Conservation (phyloP, 768 basidiomycete genomes). For the Xanthoconium stramineum region DNA sequence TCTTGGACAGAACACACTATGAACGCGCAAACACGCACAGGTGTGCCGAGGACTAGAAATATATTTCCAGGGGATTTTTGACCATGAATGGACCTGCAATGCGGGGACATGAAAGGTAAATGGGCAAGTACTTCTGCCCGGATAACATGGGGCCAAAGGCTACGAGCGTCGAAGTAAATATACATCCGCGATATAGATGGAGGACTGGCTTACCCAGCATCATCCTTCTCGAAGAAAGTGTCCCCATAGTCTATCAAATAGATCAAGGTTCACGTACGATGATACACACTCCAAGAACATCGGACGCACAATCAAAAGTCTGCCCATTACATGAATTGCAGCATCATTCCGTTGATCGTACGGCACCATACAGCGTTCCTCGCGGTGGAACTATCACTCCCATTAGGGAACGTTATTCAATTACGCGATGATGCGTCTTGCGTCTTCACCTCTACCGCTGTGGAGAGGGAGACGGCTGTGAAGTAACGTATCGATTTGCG, state of each 20-base stretch:
- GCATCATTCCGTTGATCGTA: conserved; percentile 78
- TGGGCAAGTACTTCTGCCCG: conserved; percentile 74
- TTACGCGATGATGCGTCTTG: conserved; percentile 58
- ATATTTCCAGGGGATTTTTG: too few relatives aligned
- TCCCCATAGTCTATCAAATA: conserved; percentile 66
- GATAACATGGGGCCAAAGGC: conserved; percentile 69
- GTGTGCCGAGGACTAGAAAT: conserved; percentile 59
- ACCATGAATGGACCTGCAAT: conserved; percentile 39
- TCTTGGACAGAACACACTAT: conserved; percentile 41
- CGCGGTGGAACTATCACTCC: conserved; percentile 50
- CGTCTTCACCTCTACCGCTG: conserved; percentile 54
- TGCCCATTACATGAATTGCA: conserved; percentile 83
- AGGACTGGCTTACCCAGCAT: conserved; percentile 47
- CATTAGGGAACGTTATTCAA: conserved; percentile 54
- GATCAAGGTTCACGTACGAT: conserved; percentile 3
- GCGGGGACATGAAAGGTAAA: conserved; percentile 66
- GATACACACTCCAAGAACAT: not conserved
- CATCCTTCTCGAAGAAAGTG: conserved; percentile 75
- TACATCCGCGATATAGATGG: not conserved
- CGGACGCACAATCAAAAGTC: conserved; percentile 67
- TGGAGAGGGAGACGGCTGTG: conserved; percentile 62
- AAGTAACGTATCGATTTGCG: not conserved
- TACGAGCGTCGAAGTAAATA: conserved; percentile 18
- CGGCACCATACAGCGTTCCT: conserved; percentile 69
- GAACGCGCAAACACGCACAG: conserved; percentile 59